These are phyloP conservation scores for Microdochium bolleyi DNA, from an alignment of 2,329 filamentous ascomycete species.

Conservation along the genomic window DNA sequence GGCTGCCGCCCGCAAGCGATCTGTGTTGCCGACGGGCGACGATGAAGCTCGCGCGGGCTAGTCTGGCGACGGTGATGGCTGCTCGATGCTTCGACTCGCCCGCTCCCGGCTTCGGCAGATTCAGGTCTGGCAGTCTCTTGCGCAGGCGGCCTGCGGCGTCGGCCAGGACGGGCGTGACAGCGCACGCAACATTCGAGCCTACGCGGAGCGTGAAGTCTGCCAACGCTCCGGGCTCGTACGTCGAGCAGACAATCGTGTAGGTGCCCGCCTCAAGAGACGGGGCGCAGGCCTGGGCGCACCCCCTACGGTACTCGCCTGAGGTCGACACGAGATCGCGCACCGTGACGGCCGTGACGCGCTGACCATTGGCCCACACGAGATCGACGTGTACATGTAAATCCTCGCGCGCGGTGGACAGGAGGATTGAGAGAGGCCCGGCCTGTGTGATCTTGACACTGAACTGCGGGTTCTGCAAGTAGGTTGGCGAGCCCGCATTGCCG, in stretches of 20 bases:
- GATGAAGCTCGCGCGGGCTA: constrained; percentile 57
- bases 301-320: constrained; percentile 82
- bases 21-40: constrained; percentile 20
- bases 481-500: constrained; percentile 69
- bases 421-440: constrained; percentile 57
- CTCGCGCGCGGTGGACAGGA: constrained; percentile 60
- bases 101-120: constrained; percentile 29
- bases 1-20: constrained; percentile 13
- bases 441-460: constrained; percentile 57
- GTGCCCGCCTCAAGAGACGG: constrained; percentile 55
- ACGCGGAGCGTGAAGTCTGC: constrained; percentile 69
- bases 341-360: constrained; percentile 61
- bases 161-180: constrained; percentile 53
- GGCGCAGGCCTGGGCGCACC: constrained; percentile 64
- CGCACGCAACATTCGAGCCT: constrained; percentile 51
- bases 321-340: constrained; percentile 72
- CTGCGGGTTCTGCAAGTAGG: constrained; percentile 82
- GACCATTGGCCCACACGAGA: constrained; percentile 68
- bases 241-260: constrained; percentile 87
- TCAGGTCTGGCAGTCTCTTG: constrained; percentile 44
- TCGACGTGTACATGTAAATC: constrained; percentile 78
- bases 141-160: constrained; percentile 70
- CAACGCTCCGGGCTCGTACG: constrained; percentile 74
- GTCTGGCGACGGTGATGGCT: constrained; percentile 28
- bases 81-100: constrained; percentile 31